Conservation (phyloP, 2,329 filamentous ascomycete species). For the Aspergillus hortae region DNA sequence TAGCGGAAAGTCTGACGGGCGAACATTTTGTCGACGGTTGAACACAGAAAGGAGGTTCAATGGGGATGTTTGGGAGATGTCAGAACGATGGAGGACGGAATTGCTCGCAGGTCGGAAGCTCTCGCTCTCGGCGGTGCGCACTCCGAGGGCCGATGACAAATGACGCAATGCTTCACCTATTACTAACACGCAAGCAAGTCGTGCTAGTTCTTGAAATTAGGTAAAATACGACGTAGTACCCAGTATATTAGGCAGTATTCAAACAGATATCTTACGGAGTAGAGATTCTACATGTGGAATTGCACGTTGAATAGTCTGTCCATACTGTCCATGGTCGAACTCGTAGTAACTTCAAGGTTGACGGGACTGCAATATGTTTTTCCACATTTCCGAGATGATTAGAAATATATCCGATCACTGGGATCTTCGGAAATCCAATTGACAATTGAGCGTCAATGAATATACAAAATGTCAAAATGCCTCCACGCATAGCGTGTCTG, state of each 20-base stretch:
- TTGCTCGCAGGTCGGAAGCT: slow-evolving; percentile 1
- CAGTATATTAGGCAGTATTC: no score
- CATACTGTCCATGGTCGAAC: no score
- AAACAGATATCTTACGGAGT: no score
- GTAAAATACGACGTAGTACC: no score
- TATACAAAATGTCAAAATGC: no score
- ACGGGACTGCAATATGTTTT: not conserved
- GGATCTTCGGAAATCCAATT: no score
- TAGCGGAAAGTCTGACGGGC: slow-evolving; percentile 62
- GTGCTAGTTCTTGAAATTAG: no score
- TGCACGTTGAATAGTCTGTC: no score
- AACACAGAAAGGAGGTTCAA: slow-evolving; percentile 15
- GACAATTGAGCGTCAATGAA: no score
- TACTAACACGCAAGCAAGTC: not conserved
- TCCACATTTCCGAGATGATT: not conserved
- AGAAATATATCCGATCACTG: no score
- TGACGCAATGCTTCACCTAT: slow-evolving; percentile 26
- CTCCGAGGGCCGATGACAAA: slow-evolving; percentile 15
- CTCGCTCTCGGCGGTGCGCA: slow-evolving; percentile 9
- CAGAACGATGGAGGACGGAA: slow-evolving; percentile 13
- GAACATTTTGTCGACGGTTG: slow-evolving; percentile 57
- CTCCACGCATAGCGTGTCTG: no score
- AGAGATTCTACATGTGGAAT: no score
- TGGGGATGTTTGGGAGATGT: slow-evolving; percentile 2
- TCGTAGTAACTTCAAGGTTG: not conserved